Evolutionary conservation across 768 basidiomycete species (phyloP).

Genomic region (Lentinula detonsa): DNA sequence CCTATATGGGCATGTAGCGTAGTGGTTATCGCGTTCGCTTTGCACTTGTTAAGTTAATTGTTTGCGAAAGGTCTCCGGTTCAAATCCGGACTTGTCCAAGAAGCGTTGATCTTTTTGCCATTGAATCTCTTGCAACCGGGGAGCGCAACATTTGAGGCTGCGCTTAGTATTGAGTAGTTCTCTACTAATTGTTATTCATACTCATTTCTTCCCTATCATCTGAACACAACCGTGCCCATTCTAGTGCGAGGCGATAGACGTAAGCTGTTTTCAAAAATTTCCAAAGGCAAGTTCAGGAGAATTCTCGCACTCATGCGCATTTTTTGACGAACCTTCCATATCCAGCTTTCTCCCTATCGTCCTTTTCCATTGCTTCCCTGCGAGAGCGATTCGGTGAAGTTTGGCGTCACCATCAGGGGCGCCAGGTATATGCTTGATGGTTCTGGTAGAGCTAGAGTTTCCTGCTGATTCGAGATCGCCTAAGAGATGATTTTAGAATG

Average conservation of each 20-base stretch:
- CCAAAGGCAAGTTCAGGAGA: too few species aligned
- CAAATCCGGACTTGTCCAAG: constrained; percentile 4
- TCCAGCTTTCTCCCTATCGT: constrained; percentile 78
- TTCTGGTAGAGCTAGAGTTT: not conserved
- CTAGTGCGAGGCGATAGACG: constrained; percentile 80
- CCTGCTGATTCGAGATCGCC: too few species aligned
- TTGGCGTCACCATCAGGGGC: constrained; percentile 59
- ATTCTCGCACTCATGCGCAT: too few species aligned
- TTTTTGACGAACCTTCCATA: constrained; percentile 53
- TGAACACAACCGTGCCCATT: constrained; percentile 80
- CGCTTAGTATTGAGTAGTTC: too few species aligned
- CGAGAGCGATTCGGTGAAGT: constrained; percentile 77
- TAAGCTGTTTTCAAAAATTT: constrained; percentile 38
- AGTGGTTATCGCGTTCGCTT: constrained; percentile 6
- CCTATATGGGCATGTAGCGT: not conserved
- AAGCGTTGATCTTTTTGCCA: not conserved
- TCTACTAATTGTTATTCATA: constrained; percentile 7
- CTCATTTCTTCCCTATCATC: constrained; percentile 79
- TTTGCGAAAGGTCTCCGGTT: constrained; percentile 6
- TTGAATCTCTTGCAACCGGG: too few species aligned
- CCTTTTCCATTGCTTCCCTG: constrained; percentile 91
- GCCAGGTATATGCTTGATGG: not conserved
- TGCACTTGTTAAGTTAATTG: not conserved
- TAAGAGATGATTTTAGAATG: too few species aligned
- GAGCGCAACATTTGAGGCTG: too few species aligned